Evolutionary conservation across 805 yeast genomes (phyloP).

Genomic region (Metschnikowia picachoensis): DNA sequence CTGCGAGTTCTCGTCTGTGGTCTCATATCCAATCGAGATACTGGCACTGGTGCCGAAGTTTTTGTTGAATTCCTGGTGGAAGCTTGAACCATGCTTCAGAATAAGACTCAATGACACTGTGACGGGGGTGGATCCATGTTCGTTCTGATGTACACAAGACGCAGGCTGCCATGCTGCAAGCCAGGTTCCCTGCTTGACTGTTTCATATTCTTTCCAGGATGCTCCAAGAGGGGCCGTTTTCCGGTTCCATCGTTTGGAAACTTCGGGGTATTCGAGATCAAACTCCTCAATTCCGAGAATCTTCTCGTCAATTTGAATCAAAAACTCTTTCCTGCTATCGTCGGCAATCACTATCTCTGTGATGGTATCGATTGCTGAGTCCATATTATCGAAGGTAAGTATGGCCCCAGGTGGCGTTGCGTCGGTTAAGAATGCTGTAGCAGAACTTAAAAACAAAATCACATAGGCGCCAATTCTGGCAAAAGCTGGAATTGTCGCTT

Average conservation of each 20-base stretch:
- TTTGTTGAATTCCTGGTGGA: too few species aligned
- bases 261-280: not conserved
- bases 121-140: not conserved
- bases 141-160: slow-evolving; percentile 6
- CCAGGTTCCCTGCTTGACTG: slow-evolving; percentile 1
- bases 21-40: not conserved
- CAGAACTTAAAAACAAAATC: not conserved
- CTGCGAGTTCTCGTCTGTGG: not conserved
- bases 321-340: not conserved
- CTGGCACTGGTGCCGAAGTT: too few species aligned
- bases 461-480: not conserved
- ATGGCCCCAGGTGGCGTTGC: too few species aligned
- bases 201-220: not conserved
- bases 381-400: not conserved
- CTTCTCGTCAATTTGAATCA: not conserved
- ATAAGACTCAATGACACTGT: not conserved
- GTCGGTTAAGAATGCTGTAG: not conserved
- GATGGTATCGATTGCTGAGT: not conserved
- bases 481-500: too few species aligned
- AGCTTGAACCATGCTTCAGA: not conserved
- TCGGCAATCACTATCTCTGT: not conserved
- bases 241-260: slow-evolving; percentile 1
- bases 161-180: slow-evolving; percentile 7
- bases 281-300: not conserved
- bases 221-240: slow-evolving; percentile 1